Evolutionary conservation across 2,329 filamentous ascomycete genomes (phyloP).

Genomic region (Fusarium sterilihyphosum): DNA sequence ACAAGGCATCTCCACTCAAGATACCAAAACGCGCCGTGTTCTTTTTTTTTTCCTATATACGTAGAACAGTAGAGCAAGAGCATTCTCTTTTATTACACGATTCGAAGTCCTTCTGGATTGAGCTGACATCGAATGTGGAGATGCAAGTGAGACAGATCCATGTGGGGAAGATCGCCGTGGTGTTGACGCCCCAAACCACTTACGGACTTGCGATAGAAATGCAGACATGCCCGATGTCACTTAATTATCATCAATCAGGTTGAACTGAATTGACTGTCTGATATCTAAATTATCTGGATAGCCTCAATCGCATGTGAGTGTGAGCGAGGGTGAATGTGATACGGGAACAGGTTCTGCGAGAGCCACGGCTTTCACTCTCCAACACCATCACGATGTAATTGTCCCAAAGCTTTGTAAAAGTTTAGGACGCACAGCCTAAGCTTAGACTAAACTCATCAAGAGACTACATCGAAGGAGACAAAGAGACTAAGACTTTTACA

Average conservation of each 20-base stretch:
- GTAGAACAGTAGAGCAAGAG: too few relatives aligned
- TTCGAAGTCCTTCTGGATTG: too few relatives aligned
- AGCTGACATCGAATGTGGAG: not conserved
- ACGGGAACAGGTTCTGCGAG: too few relatives aligned
- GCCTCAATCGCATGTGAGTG: not conserved
- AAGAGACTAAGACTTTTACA: not conserved
- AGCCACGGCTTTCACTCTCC: too few relatives aligned
- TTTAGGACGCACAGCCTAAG: too few relatives aligned
- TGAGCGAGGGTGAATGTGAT: too few relatives aligned
- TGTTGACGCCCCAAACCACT: not conserved
- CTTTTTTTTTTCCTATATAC: too few relatives aligned
- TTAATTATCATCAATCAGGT: not conserved
- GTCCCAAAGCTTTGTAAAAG: fast-evolving
- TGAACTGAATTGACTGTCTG: not conserved
- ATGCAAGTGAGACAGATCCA: not conserved
- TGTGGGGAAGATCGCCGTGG: not conserved
- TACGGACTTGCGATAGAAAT: not conserved
- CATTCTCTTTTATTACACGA: too few relatives aligned
- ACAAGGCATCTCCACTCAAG: too few relatives aligned
- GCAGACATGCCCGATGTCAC: not conserved
- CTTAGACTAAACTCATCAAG: too few relatives aligned
- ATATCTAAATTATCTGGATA: fast-evolving
- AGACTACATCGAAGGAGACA: too few relatives aligned
- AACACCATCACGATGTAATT: not conserved
- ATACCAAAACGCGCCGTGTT: too few relatives aligned